Evolutionary conservation across 208 protist species (phyloP).

Genomic region (Acanthamoeba pearcei): DNA sequence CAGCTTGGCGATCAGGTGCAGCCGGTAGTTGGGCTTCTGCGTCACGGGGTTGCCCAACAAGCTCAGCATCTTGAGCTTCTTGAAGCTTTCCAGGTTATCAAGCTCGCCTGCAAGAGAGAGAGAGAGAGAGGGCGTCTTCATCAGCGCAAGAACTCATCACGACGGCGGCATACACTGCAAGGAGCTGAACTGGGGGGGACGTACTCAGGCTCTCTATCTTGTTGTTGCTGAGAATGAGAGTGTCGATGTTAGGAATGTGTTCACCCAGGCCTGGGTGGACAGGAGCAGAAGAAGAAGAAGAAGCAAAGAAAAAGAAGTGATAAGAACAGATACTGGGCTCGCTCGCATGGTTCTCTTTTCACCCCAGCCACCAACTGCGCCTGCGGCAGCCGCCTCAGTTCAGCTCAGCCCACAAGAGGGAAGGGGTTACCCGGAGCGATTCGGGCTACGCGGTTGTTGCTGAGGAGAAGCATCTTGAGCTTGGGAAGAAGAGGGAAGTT

Average conservation of each 20-base stretch:
- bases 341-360: not conserved
- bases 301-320: not conserved
- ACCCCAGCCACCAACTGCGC: no score
- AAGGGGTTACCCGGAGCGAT: slow-evolving; percentile 80
- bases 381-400: no score
- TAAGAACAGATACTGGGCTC: not conserved
- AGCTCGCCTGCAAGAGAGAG: slow-evolving; percentile 4
- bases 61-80: slow-evolving; percentile 80
- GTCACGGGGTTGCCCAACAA: slow-evolving; percentile 89
- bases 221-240: slow-evolving; percentile 90
- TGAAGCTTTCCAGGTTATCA: slow-evolving; percentile 79
- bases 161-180: not conserved
- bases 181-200: not conserved
- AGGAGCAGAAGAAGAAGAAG: not conserved
- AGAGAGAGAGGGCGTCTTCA: not conserved
- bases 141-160: not conserved
- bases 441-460: slow-evolving; percentile 88
- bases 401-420: not conserved
- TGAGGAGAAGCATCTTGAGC: slow-evolving; percentile 88
- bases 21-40: slow-evolving; percentile 86
- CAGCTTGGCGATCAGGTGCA: slow-evolving; percentile 88
- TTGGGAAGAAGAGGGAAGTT: slow-evolving; percentile 89
- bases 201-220: slow-evolving; percentile 70
- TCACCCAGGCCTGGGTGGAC: not conserved
- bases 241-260: slow-evolving; percentile 87